These are phyloP conservation scores for Gossypium trilobum DNA, from an alignment of 441 rosid species.

Conservation along the genomic window DNA sequence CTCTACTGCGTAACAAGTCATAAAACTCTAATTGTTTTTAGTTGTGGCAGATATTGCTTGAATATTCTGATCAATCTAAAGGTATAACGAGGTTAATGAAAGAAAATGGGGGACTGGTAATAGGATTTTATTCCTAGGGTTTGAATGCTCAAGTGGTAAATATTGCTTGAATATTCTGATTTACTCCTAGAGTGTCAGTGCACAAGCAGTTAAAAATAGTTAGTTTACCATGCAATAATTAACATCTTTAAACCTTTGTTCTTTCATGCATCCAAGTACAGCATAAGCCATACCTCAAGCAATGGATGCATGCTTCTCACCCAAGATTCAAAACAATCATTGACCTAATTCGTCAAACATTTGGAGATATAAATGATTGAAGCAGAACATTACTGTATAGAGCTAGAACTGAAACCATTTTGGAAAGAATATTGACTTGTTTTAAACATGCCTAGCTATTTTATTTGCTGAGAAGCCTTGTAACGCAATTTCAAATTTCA, in stretches of 20 bases:
- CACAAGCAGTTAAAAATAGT: not conserved
- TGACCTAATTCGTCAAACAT: not conserved
- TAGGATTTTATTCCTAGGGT: not conserved
- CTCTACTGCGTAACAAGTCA: not conserved
- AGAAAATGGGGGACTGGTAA: not conserved
- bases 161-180: not conserved
- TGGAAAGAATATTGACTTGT: no score
- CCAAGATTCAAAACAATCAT: not conserved
- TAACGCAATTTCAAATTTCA: no score
- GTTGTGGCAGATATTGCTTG: not conserved
- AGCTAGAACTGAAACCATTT: no score
- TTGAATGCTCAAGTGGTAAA: not conserved
- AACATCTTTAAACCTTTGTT: not conserved
- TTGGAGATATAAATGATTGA: no score
- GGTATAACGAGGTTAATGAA: not conserved
- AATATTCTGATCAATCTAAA: not conserved
- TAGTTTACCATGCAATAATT: not conserved
- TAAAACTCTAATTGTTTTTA: not conserved
- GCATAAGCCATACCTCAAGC: not conserved
- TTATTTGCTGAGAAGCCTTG: no score
- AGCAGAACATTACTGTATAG: no score
- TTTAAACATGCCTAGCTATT: no score
- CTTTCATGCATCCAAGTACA: not conserved
- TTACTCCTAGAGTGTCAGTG: not conserved
- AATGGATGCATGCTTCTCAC: not conserved